Conservation (phyloP, 805 yeast species). For the Ogataea sp. region DNA sequence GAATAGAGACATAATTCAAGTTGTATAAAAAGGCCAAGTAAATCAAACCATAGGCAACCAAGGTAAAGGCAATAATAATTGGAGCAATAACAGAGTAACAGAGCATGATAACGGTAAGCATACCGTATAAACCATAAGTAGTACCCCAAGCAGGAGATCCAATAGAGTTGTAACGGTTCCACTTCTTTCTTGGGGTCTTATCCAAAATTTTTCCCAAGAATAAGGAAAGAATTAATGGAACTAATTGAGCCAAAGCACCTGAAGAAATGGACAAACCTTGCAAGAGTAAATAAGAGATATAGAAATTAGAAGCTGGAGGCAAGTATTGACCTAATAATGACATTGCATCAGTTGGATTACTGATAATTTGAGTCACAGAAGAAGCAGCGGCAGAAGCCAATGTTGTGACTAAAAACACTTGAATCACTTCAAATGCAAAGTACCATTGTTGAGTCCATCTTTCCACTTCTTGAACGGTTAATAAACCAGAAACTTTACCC, state of each 20-base stretch:
- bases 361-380: slow-evolving; percentile 59
- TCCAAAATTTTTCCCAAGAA: slow-evolving; percentile 67
- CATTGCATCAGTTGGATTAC: slow-evolving; percentile 67
- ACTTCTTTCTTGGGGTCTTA: slow-evolving; percentile 85
- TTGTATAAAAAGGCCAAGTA: slow-evolving; percentile 59
- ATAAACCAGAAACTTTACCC: slow-evolving; percentile 68
- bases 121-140: slow-evolving; percentile 68
- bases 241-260: slow-evolving; percentile 70
- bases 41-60: slow-evolving; percentile 45
- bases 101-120: slow-evolving; percentile 64
- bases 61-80: slow-evolving; percentile 58
- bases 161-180: slow-evolving; percentile 65
- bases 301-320: slow-evolving; percentile 89
- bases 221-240: slow-evolving; percentile 62
- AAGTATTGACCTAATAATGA: slow-evolving; percentile 61
- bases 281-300: slow-evolving; percentile 71
- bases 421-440: slow-evolving; percentile 85
- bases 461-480: slow-evolving; percentile 68
- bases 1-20: slow-evolving; percentile 54
- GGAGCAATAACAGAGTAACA: slow-evolving; percentile 78
- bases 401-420: slow-evolving; percentile 81
- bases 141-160: slow-evolving; percentile 75
- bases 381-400: slow-evolving; percentile 79
- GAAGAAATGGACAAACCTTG: slow-evolving; percentile 76
- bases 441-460: slow-evolving; percentile 81